These are phyloP conservation scores for Cercospora zeina DNA, from an alignment of 2,329 filamentous ascomycete species.

Conservation along the genomic window DNA sequence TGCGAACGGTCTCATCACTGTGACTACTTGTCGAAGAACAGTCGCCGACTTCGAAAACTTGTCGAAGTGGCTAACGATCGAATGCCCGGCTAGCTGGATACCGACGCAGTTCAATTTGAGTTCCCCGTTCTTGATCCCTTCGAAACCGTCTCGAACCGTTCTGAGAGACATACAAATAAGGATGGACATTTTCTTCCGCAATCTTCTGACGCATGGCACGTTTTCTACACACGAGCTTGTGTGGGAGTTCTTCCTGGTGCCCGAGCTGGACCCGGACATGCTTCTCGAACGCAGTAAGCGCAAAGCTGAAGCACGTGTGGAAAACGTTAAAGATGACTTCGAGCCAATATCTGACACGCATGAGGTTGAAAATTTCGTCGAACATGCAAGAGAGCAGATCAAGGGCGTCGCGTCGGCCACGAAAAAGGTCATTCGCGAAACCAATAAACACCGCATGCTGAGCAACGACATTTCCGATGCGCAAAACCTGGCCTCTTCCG, in stretches of 20 bases:
- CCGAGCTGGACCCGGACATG: constrained; percentile 85
- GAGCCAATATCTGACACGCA: constrained; percentile 70
- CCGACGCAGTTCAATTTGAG: constrained; percentile 74
- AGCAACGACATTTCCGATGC: constrained; percentile 68
- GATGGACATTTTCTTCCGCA: constrained; percentile 84
- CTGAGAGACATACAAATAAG: constrained; percentile 83
- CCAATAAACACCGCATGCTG: constrained; percentile 70
- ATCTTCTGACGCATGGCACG: constrained; percentile 82
- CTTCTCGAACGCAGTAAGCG: constrained; percentile 84
- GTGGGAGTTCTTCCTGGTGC: constrained; percentile 98
- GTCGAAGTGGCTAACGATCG: constrained; percentile 75
- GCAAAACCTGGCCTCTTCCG: constrained; percentile 54
- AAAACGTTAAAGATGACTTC: constrained; percentile 86
- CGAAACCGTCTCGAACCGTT: constrained; percentile 82
- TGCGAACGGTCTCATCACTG: constrained; percentile 78
- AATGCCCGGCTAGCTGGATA: constrained; percentile 95
- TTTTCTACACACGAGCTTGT: constrained; percentile 96
- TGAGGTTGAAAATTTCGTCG: constrained; percentile 90
- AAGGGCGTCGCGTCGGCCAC: constrained; percentile 80
- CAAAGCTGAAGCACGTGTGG: constrained; percentile 78
- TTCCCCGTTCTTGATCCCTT: constrained; percentile 89
- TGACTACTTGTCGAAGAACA: constrained; percentile 89
- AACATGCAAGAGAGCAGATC: constrained; percentile 86
- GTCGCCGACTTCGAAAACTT: constrained; percentile 89
- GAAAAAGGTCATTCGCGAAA: constrained; percentile 75